Evolutionary conservation across 352 stramenopile genomes (phyloP).

Genomic region (Phytophthora hybrid): DNA sequence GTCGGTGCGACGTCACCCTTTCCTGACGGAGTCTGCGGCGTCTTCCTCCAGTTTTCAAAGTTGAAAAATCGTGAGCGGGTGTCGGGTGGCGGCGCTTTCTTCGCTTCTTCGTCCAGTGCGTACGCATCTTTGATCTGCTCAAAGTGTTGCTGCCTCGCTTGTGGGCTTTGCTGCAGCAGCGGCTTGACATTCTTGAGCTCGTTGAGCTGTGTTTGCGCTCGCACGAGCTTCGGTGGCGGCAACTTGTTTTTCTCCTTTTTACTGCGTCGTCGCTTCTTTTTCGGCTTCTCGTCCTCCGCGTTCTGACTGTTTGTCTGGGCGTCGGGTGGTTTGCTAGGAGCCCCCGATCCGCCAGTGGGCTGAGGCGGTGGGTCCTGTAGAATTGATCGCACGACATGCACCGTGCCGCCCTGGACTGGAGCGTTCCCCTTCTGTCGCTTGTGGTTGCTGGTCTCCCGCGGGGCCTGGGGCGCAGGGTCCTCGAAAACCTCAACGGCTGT

Average conservation of each 20-base stretch:
- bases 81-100: slow-evolving; percentile 31
- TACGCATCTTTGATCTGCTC: slow-evolving; percentile 66
- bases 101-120: slow-evolving; percentile 43
- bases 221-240: slow-evolving; percentile 17
- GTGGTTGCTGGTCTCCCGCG: slow-evolving; percentile 1
- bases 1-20: slow-evolving; percentile 7
- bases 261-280: slow-evolving; percentile 44
- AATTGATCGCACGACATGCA: slow-evolving; percentile 16
- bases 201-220: slow-evolving; percentile 42
- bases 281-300: slow-evolving; percentile 26
- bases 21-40: slow-evolving; percentile 17
- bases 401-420: neutral
- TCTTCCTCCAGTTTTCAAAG: slow-evolving; percentile 37
- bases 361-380: neutral
- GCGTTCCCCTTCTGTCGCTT: slow-evolving; percentile 14
- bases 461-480: slow-evolving; percentile 11
- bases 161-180: slow-evolving; percentile 20
- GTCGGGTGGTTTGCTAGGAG: neutral
- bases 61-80: slow-evolving; percentile 19
- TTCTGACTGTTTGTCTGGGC: slow-evolving; percentile 6
- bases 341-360: neutral
- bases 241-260: slow-evolving; percentile 48
- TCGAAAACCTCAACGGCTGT: slow-evolving; percentile 37
- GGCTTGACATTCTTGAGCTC: slow-evolving; percentile 48
- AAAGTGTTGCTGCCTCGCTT: slow-evolving; percentile 48